Conservation (phyloP, 2,329 filamentous ascomycete species). For the Bipolaris cookei region DNA sequence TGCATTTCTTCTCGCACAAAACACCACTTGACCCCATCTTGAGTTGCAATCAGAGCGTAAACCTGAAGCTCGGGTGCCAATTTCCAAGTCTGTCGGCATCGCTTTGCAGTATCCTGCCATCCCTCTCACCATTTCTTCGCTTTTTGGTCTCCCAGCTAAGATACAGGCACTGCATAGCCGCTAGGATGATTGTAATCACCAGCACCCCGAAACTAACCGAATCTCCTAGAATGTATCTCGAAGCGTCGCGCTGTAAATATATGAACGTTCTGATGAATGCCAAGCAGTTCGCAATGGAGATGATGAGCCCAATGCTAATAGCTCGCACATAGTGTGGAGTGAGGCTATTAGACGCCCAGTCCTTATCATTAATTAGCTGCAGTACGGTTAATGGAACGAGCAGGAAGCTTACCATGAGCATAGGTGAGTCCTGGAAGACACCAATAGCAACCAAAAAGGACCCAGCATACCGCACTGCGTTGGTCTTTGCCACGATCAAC, state of each 20-base stretch:
- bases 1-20: too few species aligned
- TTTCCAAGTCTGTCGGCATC: constrained; percentile 36
- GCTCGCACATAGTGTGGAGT: constrained; percentile 64
- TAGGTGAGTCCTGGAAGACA: constrained; percentile 49
- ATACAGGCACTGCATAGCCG: constrained; percentile 31
- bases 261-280: constrained; percentile 61
- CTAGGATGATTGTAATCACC: constrained; percentile 30
- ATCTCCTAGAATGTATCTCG: constrained; percentile 30
- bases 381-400: background rate
- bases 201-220: constrained; percentile 36
- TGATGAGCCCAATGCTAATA: constrained; percentile 58
- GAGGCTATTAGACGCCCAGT: constrained; percentile 54
- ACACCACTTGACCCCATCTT: too few species aligned
- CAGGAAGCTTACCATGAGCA: constrained; percentile 42
- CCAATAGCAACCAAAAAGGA: constrained; percentile 52
- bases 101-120: constrained; percentile 30
- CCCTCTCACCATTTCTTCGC: constrained; percentile 31
- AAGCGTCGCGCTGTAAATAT: constrained; percentile 55
- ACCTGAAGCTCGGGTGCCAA: constrained; percentile 40
- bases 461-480: constrained; percentile 49
- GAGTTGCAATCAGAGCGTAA: constrained; percentile 24
- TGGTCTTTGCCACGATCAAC: constrained; percentile 55
- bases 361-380: constrained; percentile 20
- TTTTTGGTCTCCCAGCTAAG: constrained; percentile 37
- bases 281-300: constrained; percentile 55